phyloP scores from a whole-genome alignment of 2,329 filamentous ascomycete genomes.

The Fusarium sp. region DNA sequence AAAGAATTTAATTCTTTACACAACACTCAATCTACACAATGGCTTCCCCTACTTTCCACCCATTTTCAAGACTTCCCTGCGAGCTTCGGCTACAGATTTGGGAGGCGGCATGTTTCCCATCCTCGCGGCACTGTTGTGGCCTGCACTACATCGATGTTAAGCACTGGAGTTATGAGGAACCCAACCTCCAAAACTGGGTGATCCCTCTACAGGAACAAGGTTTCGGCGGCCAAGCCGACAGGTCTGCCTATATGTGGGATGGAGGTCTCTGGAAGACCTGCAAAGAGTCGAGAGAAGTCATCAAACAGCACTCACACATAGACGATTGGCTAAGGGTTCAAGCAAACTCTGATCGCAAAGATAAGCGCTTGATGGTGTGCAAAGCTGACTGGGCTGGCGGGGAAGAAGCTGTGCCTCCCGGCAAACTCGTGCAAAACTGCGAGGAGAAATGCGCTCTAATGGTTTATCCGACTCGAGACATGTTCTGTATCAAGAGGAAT shows the following conservation, averaged over 20 bases:
- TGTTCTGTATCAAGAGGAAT: constrained; percentile 5
- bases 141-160: constrained; percentile 4
- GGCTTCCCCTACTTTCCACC: neutral
- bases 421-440: too few species aligned
- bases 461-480: neutral
- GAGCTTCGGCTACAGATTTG: constrained; percentile 1
- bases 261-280: constrained; percentile 17
- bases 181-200: too few species aligned
- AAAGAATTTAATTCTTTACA: too few species aligned
- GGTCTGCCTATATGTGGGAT: constrained; percentile 11
- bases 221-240: neutral
- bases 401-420: too few species aligned
- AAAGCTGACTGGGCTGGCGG: too few species aligned
- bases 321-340: too few species aligned
- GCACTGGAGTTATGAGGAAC: too few species aligned
- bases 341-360: too few species aligned
- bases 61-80: neutral
- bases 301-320: neutral
- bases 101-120: neutral
- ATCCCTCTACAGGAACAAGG: neutral
- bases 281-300: constrained; percentile 6
- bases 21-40: neutral
- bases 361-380: fast-evolving
- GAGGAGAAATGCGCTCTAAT: too few species aligned
- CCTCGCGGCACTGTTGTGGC: neutral